Percentiles rank a stretch among this genome's conserved stretches.
phyloP scores from a whole-genome alignment of 2,329 filamentous ascomycete species.

The Cercospora sesami region DNA sequence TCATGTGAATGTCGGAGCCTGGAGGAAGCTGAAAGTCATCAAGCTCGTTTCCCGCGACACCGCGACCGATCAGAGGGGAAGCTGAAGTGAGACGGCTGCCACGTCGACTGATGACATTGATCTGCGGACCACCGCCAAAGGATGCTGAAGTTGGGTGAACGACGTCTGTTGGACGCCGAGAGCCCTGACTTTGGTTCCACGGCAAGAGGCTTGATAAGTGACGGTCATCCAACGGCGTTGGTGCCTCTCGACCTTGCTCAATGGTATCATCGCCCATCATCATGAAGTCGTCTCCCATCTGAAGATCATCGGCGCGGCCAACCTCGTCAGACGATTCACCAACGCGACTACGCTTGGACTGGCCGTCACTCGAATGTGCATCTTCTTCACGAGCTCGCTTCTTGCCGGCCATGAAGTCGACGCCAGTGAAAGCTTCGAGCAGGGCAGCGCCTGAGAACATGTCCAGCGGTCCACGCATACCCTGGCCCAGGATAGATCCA shows the following conservation, averaged over 20 bases:
- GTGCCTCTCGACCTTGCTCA: conserved; percentile 70
- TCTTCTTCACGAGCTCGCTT: conserved; percentile 35
- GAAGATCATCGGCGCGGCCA: conserved; percentile 33
- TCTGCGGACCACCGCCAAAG: conserved; percentile 30
- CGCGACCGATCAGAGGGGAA: conserved; percentile 61
- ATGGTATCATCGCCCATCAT: conserved; percentile 47
- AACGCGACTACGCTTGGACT: conserved; percentile 33
- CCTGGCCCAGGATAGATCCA: conserved; percentile 48
- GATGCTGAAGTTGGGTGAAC: conserved; percentile 34
- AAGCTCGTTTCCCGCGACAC: conserved; percentile 13
- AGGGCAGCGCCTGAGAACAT: conserved; percentile 60
- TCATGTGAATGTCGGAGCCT: conserved; percentile 13
- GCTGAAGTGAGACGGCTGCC: conserved; percentile 58
- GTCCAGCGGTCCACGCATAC: conserved; percentile 54
- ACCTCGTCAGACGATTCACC: conserved; percentile 40
- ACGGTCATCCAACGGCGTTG: conserved; percentile 62
- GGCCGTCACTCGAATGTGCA: conserved; percentile 28
- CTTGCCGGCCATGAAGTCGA: conserved; percentile 28
- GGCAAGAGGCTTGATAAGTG: conserved; percentile 63
- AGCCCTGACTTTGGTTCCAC: conserved; percentile 57
- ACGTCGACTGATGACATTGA: conserved; percentile 42
- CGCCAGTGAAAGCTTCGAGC: conserved; percentile 50
- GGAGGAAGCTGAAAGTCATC: conserved; percentile 26
- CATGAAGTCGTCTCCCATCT: conserved; percentile 21
- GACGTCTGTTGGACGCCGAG: conserved; percentile 45